Evolutionary conservation across 768 basidiomycete genomes (phyloP), one percentile per base, ranked within the genome.

Genomic region (Dictyophora rubrovolvata): DNA sequence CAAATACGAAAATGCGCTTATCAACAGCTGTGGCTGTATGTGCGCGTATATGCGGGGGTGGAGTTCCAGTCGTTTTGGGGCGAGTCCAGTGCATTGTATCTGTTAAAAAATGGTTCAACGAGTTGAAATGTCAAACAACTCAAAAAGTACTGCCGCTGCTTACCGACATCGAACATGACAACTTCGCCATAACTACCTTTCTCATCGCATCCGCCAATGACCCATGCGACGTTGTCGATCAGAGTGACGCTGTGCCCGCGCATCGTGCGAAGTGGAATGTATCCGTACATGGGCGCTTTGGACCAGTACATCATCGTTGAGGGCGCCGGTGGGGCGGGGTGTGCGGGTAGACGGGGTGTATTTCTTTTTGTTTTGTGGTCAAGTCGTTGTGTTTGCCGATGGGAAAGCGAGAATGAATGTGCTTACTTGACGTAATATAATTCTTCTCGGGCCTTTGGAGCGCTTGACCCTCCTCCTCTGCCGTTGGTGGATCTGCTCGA

Each of bases 11-110:
- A 48, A 95, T 79, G 63, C 84, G 85, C 22, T 82, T 80, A 65
- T 90, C 88, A 54, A 90, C 85, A 8, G 89, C 77, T 0, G 91
- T 93, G 1, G 89, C 86, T 1, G 88, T 89, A 67, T 96, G 93
- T 5, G 92, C 93, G 21, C 93, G 81, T 52, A 87, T 87, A 0
- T 89, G 88, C 1, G 87, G 87, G 0, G 93, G 88, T 4, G 82
- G 69, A 1, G 89, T 86, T n/a, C 93, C 93, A 2, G 77, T 63
- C 18, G 83, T 84, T 17, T 87, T 82, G 0, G 89, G 85, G 61
- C 85, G 83, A 0, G 83, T 80, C 93, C 93, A 95, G 68, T 87
- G 84, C 81, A 94, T 87, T 21, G 88, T 91, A 69, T 93, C 90
- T 91, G 61, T 9, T 2, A 47, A 63, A 22, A 20, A 28, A 22